These are phyloP conservation scores for Gossypium anomalum DNA, from an alignment of 345 rosid species.

Conservation along the genomic window DNA sequence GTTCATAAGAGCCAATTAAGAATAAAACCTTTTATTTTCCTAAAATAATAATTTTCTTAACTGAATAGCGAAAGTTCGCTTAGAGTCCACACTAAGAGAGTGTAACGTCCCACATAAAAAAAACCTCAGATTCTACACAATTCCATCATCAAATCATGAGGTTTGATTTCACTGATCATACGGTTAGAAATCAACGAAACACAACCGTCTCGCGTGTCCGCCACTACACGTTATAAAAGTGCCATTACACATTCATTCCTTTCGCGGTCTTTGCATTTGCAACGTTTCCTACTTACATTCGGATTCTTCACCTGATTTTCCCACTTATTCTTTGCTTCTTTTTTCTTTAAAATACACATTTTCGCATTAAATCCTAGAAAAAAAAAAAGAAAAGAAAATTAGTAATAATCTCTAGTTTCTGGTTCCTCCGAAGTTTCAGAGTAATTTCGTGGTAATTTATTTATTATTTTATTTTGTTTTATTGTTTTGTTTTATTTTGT, in stretches of 20 bases:
- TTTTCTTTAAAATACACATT: background rate
- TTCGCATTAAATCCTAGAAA: background rate
- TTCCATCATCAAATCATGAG: background rate
- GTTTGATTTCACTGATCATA: background rate
- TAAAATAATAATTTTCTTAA: background rate
- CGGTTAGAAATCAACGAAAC: background rate
- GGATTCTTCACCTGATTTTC: background rate
- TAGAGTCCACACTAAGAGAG: background rate
- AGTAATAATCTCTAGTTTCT: background rate
- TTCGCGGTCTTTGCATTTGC: slow-evolving; percentile 1
- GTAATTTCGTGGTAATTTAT: background rate
- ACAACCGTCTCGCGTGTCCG: background rate
- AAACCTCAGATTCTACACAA: background rate
- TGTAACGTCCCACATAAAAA: background rate
- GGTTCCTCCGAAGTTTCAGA: background rate
- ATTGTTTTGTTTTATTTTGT: background rate
- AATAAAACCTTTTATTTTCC: no score
- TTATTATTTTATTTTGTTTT: background rate
- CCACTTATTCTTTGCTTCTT: background rate
- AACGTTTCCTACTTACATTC: background rate
- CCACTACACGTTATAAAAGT: background rate
- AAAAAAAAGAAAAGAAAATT: background rate
- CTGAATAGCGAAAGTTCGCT: background rate
- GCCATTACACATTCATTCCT: background rate
- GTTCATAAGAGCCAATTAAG: no score